phyloP scores from a whole-genome alignment of 108 stramenopile genomes.

The Skeletonema grethae region DNA sequence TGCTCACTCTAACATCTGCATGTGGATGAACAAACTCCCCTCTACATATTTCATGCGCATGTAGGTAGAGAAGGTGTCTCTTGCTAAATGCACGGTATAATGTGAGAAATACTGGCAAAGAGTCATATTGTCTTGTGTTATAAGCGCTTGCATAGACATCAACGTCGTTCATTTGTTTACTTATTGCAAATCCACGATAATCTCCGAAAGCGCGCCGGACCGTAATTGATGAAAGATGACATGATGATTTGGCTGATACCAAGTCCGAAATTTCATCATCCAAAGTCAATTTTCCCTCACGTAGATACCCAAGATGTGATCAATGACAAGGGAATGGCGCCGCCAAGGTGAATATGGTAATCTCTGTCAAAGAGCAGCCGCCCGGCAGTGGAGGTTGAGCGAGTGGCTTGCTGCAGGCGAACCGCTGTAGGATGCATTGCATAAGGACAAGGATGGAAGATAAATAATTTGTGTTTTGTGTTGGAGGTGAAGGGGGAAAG shows the following conservation, averaged over 20 bases:
- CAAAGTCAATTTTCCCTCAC: constrained; percentile 3
- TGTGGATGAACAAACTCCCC: constrained; percentile 20
- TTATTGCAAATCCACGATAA: constrained; percentile 9
- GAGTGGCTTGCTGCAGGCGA: neutral
- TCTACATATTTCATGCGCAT: constrained; percentile 16
- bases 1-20: constrained; percentile 36
- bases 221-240: constrained; percentile 14
- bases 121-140: constrained; percentile 15
- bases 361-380: constrained; percentile 24
- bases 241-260: constrained; percentile 14
- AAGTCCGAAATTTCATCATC: constrained; percentile 29
- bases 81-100: constrained; percentile 40
- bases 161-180: neutral
- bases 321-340: constrained; percentile 17
- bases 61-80: constrained; percentile 12
- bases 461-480: no score
- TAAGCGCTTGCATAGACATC: constrained; percentile 9
- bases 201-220: constrained; percentile 17
- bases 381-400: constrained; percentile 3
- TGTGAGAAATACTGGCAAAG: constrained; percentile 29
- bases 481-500: neutral
- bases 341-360: constrained; percentile 36
- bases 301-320: neutral
- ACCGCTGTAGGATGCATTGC: neutral
- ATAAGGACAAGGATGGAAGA: neutral